Evolutionary conservation across 106 monocot genomes (phyloP).

Genomic region (Dendrobium officinale): DNA sequence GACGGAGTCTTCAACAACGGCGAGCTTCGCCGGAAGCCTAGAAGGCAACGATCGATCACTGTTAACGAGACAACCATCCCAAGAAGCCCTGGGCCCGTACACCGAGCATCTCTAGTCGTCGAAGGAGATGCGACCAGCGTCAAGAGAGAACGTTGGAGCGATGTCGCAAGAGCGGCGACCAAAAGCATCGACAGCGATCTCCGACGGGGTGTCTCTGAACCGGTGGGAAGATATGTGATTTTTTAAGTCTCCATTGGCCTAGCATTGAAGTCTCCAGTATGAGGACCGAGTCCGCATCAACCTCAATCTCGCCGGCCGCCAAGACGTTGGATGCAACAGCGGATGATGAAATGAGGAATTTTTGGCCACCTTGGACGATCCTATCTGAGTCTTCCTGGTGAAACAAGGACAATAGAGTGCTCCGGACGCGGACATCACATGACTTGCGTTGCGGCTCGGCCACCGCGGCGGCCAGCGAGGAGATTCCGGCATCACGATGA

Average conservation of each 20-base stretch:
- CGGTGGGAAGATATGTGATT: not conserved
- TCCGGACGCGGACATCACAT: slow-evolving; percentile 42
- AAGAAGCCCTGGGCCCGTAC: slow-evolving; percentile 78
- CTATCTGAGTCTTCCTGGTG: slow-evolving; percentile 22
- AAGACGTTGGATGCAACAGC: not conserved
- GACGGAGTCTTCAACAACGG: slow-evolving; percentile 64
- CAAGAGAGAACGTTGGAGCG: slow-evolving; percentile 78
- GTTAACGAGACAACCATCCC: slow-evolving; percentile 70
- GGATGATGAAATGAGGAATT: not conserved
- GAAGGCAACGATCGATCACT: slow-evolving; percentile 18
- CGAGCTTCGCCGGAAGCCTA: slow-evolving; percentile 61
- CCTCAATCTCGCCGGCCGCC: not conserved
- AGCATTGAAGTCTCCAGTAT: not conserved
- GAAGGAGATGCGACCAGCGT: slow-evolving; percentile 55
- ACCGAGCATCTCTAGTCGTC: slow-evolving; percentile 52
- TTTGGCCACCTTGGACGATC: not conserved
- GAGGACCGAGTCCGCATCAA: slow-evolving; percentile 4
- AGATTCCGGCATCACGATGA: too few relatives aligned
- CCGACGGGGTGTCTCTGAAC: slow-evolving; percentile 15
- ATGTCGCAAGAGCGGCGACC: slow-evolving; percentile 70
- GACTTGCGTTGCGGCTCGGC: slow-evolving; percentile 51
- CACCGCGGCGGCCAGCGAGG: not conserved
- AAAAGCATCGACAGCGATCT: slow-evolving; percentile 36
- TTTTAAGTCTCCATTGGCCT: slow-evolving; percentile 10
- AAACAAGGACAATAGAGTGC: slow-evolving; percentile 43